Conservation (phyloP, 75 land plant genomes). For the Isoetes taiwanensis region DNA sequence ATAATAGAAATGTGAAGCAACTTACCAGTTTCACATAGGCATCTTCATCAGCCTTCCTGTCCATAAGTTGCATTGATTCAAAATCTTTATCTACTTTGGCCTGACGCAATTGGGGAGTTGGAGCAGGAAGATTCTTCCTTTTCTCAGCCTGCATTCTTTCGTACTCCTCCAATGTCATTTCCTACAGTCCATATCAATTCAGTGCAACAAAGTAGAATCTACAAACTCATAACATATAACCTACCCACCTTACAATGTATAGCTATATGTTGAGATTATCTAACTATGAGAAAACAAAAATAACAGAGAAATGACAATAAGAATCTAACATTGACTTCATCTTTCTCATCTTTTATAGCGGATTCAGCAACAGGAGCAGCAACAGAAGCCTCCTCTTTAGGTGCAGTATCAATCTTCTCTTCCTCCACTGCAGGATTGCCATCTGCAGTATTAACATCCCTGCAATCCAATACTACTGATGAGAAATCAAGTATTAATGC, state of each 20-base stretch:
- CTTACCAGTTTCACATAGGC: conserved; percentile 52
- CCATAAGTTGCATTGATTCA: conserved; percentile 42
- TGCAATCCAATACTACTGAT: conserved; percentile 1
- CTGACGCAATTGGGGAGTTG: conserved; percentile 43
- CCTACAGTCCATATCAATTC: conserved; percentile 13
- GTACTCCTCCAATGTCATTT: conserved; percentile 62
- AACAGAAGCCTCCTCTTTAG: too few relatives aligned
- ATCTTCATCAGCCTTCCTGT: conserved; percentile 43
- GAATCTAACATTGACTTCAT: conserved; percentile 18
- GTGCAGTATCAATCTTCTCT: too few relatives aligned
- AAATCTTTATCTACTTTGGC: conserved; percentile 49
- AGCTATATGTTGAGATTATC: too few relatives aligned
- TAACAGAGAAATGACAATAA: too few relatives aligned
- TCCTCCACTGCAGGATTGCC: conserved; percentile 1
- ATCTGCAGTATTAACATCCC: conserved; percentile 4
- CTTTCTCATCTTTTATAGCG: conserved; percentile 13
- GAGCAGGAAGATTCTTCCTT: conserved; percentile 31
- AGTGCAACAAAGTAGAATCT: background rate
- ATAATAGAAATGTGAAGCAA: too few relatives aligned
- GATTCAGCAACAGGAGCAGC: background rate
- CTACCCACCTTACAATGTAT: too few relatives aligned
- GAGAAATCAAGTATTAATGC: background rate
- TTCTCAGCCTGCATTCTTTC: conserved; percentile 51
- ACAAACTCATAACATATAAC: background rate
- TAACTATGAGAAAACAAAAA: too few relatives aligned